Evolutionary conservation across 306 rosid species (phyloP).

Genomic region (Prunus mongolica): DNA sequence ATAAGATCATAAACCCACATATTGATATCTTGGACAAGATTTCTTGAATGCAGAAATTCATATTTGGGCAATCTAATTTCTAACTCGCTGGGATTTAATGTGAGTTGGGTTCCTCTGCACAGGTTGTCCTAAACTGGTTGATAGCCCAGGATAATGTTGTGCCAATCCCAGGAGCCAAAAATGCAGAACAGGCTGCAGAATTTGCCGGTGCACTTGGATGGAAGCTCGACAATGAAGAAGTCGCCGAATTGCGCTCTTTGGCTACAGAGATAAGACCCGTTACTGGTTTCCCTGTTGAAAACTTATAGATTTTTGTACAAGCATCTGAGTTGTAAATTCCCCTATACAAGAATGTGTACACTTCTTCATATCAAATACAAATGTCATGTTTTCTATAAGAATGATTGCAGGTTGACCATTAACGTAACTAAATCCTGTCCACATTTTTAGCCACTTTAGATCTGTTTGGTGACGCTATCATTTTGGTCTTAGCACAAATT

Average conservation of each 20-base stretch:
- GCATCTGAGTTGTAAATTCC: neutral
- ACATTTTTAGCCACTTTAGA: neutral
- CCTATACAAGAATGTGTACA: neutral
- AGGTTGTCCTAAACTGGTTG: slow-evolving; percentile 88
- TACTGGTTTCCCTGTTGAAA: slow-evolving; percentile 82
- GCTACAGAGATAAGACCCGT: slow-evolving; percentile 63
- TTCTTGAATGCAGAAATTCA: neutral
- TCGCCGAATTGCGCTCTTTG: slow-evolving; percentile 60
- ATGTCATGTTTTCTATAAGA: neutral
- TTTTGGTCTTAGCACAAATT: neutral
- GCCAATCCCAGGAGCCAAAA: slow-evolving; percentile 96
- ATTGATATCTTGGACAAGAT: neutral
- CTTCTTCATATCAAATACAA: neutral
- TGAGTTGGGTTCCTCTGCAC: slow-evolving; percentile 5
- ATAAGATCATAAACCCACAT: neutral
- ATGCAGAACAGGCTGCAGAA: slow-evolving; percentile 74
- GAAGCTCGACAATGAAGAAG: slow-evolving; percentile 64
- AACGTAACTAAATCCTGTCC: neutral
- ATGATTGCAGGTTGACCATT: neutral
- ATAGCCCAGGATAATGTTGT: slow-evolving; percentile 79
- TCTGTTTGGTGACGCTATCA: neutral
- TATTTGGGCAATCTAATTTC: neutral
- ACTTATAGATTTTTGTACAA: slow-evolving; percentile 28
- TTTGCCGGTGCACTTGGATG: slow-evolving; percentile 83
- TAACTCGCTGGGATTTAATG: slow-evolving; percentile 1